These are phyloP conservation scores for Paspalum notatum DNA, from an alignment of 176 grass and related monocot species.

Conservation along the genomic window DNA sequence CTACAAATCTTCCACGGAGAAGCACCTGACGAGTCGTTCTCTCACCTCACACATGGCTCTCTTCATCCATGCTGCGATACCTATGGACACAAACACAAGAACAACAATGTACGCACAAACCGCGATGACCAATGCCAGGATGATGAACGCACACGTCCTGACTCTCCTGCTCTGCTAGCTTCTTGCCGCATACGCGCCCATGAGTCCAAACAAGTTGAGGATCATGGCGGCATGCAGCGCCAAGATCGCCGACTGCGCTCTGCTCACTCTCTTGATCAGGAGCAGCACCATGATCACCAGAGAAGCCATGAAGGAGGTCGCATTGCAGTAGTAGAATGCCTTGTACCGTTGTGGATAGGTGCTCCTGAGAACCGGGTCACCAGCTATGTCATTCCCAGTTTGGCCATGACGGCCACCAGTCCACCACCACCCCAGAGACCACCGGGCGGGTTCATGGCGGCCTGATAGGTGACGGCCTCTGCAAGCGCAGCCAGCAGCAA, in stretches of 20 bases:
- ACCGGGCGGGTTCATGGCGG: conserved; percentile 50
- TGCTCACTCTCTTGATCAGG: conserved; percentile 42
- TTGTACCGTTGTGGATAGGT: conserved; percentile 40
- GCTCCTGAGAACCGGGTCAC: conserved; percentile 43
- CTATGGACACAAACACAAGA: conserved; percentile 1
- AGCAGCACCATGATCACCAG: conserved; percentile 54
- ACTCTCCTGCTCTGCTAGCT: conserved; percentile 44
- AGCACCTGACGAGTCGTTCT: too few relatives aligned
- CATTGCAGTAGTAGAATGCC: conserved; percentile 62
- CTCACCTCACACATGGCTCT: too few relatives aligned
- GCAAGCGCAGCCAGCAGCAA: conserved; percentile 44
- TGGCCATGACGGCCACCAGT: neutral
- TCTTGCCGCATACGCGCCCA: conserved; percentile 52
- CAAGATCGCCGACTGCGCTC: neutral
- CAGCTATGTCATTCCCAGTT: neutral
- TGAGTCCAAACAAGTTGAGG: conserved; percentile 55
- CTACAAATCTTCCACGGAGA: too few relatives aligned
- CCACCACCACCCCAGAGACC: conserved; percentile 41
- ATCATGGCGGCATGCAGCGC: conserved; percentile 58
- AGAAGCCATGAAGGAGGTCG: conserved; percentile 52
- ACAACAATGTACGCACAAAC: conserved; percentile 48
- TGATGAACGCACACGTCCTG: conserved; percentile 20
- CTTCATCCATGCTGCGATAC: too few relatives aligned
- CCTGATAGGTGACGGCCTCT: conserved; percentile 47
- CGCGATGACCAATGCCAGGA: conserved; percentile 42